Evolutionary conservation across 345 rosid species (phyloP), one percentile per base, ranked within the genome.

Genomic region (Salix dunnii): DNA sequence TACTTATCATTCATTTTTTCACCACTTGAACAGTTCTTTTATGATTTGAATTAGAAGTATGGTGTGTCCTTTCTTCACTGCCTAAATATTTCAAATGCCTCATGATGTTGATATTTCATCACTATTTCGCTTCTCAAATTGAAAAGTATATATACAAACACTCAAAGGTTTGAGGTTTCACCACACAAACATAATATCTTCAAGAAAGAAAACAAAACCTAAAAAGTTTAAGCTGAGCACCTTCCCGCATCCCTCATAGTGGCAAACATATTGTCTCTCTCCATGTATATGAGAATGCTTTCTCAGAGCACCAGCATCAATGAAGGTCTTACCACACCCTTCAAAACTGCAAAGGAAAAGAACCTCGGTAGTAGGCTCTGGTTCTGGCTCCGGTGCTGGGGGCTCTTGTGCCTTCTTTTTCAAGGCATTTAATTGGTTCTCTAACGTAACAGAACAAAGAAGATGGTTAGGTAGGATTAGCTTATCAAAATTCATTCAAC

Each of bases 211-310:
- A 40, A 53, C 25, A 30, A 42, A 80, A 67, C 63, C 20, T 13
- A 76, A 65, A 68, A 70, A 23, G 4, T 43, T 20, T 43, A 40
- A 20, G n/a, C 17, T 70, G 3, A 3, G 35, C 79, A 96, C 99
- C 99, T 93, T 96, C 69, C 93, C 97, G 74, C 98, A 93, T 33
- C 94, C 94, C 46, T 84, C 88, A 61, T 84, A 86, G 75, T 90
- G 89, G 72, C 99, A 96, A 80, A 91, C 84, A 84, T 89, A 92
- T 73, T 96, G 98, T 66, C 94, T 89, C 82, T 93, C 98, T 64
- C 99, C 99, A 82, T 93, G 98, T 71, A 92, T 92, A 75, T 94
- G 99, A 68, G 99, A 92, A 90, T 96, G 98, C 83, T 93, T 94
- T 77, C 98, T 88, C 82, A 94, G 87, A 55, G 97, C 98, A 67